A percentile compares a stretch with the other conserved stretches of the same genome.
phyloP scores from a whole-genome alignment of 768 basidiomycete genomes.

The Harrya chromipes region DNA sequence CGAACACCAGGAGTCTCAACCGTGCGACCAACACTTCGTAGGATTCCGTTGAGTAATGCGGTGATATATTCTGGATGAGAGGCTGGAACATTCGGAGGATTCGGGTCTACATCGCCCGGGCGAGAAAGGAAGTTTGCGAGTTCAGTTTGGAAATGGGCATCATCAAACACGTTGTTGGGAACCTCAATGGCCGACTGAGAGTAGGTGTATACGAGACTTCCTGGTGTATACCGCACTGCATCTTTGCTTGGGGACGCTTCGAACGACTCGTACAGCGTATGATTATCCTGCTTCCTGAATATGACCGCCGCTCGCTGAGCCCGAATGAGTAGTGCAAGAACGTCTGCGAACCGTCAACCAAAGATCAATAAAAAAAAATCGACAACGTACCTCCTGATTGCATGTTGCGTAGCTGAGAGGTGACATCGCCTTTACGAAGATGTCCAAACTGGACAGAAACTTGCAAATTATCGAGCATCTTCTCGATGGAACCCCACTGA shows the following conservation, averaged over 20 bases:
- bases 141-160: constrained; percentile 31
- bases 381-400: constrained; percentile 18
- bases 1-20: constrained; percentile 10
- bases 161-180: constrained; percentile 25
- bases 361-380: not conserved
- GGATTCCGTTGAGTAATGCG: constrained; percentile 42
- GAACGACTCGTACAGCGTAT: constrained; percentile 41
- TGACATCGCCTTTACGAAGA: constrained; percentile 1
- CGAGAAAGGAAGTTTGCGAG: constrained; percentile 37
- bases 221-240: constrained; percentile 32
- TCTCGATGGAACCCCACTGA: constrained; percentile 26
- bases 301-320: constrained; percentile 49
- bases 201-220: constrained; percentile 42
- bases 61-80: constrained; percentile 40
- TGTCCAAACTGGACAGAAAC: not conserved
- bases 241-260: constrained; percentile 36
- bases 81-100: constrained; percentile 17
- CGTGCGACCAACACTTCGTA: constrained; percentile 31
- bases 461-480: constrained; percentile 22
- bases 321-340: constrained; percentile 36
- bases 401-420: constrained; percentile 16
- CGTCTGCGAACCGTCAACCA: constrained; percentile 27
- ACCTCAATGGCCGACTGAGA: constrained; percentile 42
- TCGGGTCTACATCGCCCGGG: constrained; percentile 18
- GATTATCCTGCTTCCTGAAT: constrained; percentile 25